Percentiles rank a stretch among this genome's conserved stretches.
Conservation (phyloP, 768 basidiomycete genomes). For the Amanita pallidorosea region DNA sequence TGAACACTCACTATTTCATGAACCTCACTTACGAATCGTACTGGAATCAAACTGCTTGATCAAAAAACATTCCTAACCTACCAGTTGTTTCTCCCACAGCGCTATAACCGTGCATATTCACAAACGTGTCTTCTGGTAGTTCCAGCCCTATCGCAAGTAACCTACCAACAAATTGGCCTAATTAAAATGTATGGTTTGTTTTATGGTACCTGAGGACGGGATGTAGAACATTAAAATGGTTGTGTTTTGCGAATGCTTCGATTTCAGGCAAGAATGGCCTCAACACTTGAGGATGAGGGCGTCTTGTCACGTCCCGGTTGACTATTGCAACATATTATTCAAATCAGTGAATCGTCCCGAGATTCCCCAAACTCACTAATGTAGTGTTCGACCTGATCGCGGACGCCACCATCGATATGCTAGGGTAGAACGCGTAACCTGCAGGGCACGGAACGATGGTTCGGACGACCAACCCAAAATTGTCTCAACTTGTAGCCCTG, state of each 20-base stretch:
- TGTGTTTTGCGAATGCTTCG: conserved; percentile 35
- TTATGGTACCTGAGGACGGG: conserved; percentile 29
- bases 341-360: background rate
- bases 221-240: conserved; percentile 41
- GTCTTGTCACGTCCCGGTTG: conserved; percentile 35
- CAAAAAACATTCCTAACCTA: conserved; percentile 11
- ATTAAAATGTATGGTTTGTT: background rate
- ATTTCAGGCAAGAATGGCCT: conserved; percentile 45
- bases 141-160: conserved; percentile 41
- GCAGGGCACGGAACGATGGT: background rate
- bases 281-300: conserved; percentile 36
- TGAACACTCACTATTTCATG: conserved; percentile 49
- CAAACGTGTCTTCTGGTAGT: conserved; percentile 40
- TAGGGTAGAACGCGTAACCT: conserved; percentile 11
- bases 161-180: conserved; percentile 13
- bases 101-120: conserved; percentile 35
- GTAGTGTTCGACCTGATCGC: conserved; percentile 55
- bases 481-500: conserved; percentile 45
- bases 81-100: conserved; percentile 31
- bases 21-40: conserved; percentile 33
- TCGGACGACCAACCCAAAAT: conserved; percentile 32
- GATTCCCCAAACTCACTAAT: conserved; percentile 9
- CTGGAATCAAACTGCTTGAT: background rate
- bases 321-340: conserved; percentile 21
- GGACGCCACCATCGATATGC: conserved; percentile 54